A percentile compares a stretch with the other conserved stretches of the same genome.
Conservation (phyloP, 1,139 yeast species). For the Saccharomyces pastorianus region DNA sequence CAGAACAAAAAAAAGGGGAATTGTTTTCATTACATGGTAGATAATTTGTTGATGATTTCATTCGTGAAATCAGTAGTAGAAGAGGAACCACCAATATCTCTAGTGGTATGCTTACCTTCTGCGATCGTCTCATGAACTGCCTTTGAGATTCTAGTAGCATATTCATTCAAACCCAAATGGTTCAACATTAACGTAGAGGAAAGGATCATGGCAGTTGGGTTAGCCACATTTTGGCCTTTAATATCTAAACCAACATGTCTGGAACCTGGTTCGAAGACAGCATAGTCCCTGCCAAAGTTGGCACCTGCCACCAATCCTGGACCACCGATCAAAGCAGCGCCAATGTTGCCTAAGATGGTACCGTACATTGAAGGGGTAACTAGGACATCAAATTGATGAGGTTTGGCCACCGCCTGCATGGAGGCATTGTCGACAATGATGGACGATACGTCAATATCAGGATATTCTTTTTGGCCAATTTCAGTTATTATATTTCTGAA, state of each 20-base stretch:
- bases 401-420: conserved; percentile 97
- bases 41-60: conserved; percentile 28
- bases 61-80: conserved; percentile 86
- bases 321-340: conserved; percentile 97
- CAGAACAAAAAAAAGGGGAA: conserved; percentile 2
- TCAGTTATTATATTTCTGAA: conserved; percentile 91
- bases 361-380: conserved; percentile 98
- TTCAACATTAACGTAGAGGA: conserved; percentile 87
- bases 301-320: conserved; percentile 99
- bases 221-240: conserved; percentile 88
- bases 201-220: conserved; percentile 96
- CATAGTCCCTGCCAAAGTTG: conserved; percentile 94
- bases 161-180: conserved; percentile 79
- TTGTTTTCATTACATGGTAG: conserved; percentile 15
- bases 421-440: conserved; percentile 98
- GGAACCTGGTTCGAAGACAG: conserved; percentile 98
- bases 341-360: conserved; percentile 92
- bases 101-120: conserved; percentile 74
- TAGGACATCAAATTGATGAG: conserved; percentile 95
- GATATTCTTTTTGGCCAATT: conserved; percentile 78
- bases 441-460: conserved; percentile 75
- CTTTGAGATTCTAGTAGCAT: conserved; percentile 77
- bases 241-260: conserved; percentile 98
- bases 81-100: conserved; percentile 82
- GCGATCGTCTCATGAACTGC: conserved; percentile 88